Evolutionary conservation across 768 basidiomycete species (phyloP).

Genomic region (Gyrodon lividus): DNA sequence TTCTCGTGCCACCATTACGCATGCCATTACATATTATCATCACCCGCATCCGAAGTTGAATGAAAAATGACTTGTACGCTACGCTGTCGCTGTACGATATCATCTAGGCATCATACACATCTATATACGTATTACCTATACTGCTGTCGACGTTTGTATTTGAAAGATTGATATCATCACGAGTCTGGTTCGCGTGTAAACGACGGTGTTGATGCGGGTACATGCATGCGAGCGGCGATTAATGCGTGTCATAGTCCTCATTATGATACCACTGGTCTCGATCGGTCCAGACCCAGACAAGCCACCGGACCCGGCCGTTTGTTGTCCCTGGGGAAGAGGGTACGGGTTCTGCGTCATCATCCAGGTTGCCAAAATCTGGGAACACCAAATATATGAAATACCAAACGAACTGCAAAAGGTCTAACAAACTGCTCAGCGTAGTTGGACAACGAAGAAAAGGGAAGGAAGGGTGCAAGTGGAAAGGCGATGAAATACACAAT

Average conservation of each 20-base stretch:
- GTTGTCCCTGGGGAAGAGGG: background rate
- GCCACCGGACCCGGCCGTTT: too few species aligned
- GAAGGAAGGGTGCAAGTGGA: background rate
- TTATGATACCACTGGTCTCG: too few species aligned
- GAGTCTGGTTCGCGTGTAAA: too few species aligned
- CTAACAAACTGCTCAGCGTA: background rate
- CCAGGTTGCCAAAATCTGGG: background rate
- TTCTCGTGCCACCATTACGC: background rate
- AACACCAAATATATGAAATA: background rate
- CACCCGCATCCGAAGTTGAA: background rate
- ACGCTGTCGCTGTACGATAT: slow-evolving; percentile 26
- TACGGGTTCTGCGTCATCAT: background rate
- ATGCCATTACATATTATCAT: background rate
- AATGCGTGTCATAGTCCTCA: too few species aligned
- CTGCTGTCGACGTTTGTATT: too few species aligned
- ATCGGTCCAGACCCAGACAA: too few species aligned
- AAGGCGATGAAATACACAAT: slow-evolving; percentile 3
- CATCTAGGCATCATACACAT: slow-evolving; percentile 18
- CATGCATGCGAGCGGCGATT: background rate
- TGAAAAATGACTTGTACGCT: slow-evolving; percentile 21
- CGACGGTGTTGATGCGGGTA: background rate
- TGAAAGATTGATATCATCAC: too few species aligned
- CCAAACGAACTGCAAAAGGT: background rate
- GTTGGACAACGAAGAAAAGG: background rate
- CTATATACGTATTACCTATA: slow-evolving; percentile 1